Conservation (phyloP, 345 rosid species). For the Tarenaya hassleriana region DNA sequence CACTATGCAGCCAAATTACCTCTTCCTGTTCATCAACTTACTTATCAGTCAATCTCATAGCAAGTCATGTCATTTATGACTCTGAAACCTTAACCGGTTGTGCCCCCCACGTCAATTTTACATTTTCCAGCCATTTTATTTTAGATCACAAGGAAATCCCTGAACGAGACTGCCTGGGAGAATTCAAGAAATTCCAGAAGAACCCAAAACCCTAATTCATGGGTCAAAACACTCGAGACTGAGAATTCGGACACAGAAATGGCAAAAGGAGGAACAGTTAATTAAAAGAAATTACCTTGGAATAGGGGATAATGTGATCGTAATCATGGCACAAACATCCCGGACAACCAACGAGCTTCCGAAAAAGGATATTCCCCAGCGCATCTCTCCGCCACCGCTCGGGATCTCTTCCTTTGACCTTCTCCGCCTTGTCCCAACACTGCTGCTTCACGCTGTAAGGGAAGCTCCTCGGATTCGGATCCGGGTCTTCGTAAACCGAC, state of each 20-base stretch:
- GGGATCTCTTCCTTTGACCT: conserved; percentile 75
- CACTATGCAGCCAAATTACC: too few species aligned
- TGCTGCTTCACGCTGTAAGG: conserved; percentile 84
- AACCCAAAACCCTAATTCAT: too few species aligned
- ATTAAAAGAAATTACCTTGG: conserved; percentile 52
- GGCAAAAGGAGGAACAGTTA: neutral
- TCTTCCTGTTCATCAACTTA: too few species aligned
- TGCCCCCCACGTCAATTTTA: too few species aligned
- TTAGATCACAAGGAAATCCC: too few species aligned
- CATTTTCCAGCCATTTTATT: too few species aligned
- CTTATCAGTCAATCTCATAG: too few species aligned
- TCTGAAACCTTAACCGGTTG: too few species aligned
- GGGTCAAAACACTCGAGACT: too few species aligned
- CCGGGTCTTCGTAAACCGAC: conserved; percentile 40
- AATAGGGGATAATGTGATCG: conserved; percentile 88
- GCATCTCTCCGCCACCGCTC: conserved; percentile 83
- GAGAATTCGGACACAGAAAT: neutral
- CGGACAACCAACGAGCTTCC: conserved; percentile 91
- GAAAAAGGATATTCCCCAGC: conserved; percentile 72
- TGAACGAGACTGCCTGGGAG: too few species aligned
- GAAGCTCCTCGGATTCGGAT: conserved; percentile 71
- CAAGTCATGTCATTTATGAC: too few species aligned
- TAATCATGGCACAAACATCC: conserved; percentile 97
- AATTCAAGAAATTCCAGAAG: too few species aligned
- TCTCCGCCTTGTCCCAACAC: conserved; percentile 96